phyloP scores from a whole-genome alignment of 139 green algal genomes.

The Coccomyxa sp. region DNA sequence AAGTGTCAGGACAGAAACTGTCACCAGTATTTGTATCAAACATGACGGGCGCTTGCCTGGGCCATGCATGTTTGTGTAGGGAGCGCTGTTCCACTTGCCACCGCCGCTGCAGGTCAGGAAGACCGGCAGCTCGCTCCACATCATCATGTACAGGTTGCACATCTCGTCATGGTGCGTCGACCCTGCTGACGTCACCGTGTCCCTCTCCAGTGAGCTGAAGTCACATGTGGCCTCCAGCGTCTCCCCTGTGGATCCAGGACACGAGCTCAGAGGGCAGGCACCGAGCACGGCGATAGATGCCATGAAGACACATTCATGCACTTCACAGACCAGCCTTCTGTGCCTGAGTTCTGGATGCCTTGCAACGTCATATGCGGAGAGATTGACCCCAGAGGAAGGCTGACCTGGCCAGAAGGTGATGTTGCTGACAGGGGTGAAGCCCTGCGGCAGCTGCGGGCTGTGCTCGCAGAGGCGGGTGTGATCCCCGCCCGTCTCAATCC shows the following conservation, averaged over 20 bases:
- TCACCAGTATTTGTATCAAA: background rate
- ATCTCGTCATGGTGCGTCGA: conserved; percentile 76
- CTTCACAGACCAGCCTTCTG: no score
- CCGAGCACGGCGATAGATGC: no score
- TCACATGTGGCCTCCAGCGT: conserved; percentile 58
- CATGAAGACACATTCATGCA: no score
- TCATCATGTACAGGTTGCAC: conserved; percentile 92
- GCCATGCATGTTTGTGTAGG: background rate
- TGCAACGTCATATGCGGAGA: no score
- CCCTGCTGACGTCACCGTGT: conserved; percentile 27
- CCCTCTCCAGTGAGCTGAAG: conserved; percentile 58
- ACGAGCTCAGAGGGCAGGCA: no score
- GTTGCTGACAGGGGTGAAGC: conserved; percentile 58
- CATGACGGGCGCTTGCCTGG: background rate
- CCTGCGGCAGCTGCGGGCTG: conserved; percentile 61
- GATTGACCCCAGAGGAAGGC: no score
- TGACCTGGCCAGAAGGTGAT: conserved; percentile 1
- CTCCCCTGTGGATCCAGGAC: no score
- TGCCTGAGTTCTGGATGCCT: no score
- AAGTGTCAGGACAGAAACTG: background rate
- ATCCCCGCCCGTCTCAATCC: background rate
- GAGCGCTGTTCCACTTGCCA: background rate
- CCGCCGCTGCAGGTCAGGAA: conserved; percentile 33
- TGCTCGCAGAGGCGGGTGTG: conserved; percentile 18
- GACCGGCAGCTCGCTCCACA: conserved; percentile 34